A percentile compares a stretch with the other conserved stretches of the same genome.
These are phyloP conservation scores for Cladosporium sp. DNA, from an alignment of 2,329 filamentous ascomycete genomes.

Conservation along the genomic window DNA sequence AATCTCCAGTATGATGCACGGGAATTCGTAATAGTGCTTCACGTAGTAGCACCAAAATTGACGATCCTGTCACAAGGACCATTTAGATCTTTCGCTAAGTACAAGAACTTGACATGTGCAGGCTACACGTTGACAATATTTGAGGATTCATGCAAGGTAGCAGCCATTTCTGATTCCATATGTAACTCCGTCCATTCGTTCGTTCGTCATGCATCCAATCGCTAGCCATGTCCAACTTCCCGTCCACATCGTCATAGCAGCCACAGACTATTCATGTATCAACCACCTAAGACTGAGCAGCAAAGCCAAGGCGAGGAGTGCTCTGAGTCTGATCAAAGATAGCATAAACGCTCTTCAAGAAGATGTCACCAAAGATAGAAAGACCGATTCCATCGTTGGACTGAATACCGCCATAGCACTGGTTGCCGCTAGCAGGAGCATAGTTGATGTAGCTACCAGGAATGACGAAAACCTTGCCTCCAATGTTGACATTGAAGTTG, in stretches of 20 bases:
- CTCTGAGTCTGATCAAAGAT: conserved; percentile 58
- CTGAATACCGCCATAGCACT: conserved; percentile 76
- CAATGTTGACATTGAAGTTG: conserved; percentile 51
- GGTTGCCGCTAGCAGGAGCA: conserved; percentile 38
- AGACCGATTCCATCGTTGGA: conserved; percentile 53
- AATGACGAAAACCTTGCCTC: conserved; percentile 46
- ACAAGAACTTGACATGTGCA: no score
- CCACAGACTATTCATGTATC: background rate
- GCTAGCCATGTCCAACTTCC: no score
- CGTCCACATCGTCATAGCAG: background rate
- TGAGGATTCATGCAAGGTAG: no score
- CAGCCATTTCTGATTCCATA: no score
- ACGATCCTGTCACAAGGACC: no score
- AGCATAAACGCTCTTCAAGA: conserved; percentile 73
- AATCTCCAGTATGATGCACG: no score
- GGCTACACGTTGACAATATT: no score
- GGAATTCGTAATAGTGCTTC: no score
- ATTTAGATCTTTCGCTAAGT: no score
- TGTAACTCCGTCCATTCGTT: no score
- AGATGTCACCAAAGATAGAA: conserved; percentile 66
- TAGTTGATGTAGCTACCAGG: conserved; percentile 56
- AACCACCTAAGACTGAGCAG: conserved; percentile 30
- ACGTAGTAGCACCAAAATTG: no score
- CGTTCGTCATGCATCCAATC: no score
- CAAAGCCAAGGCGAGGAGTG: conserved; percentile 42